Evolutionary conservation across 352 stramenopile genomes (phyloP), one percentile per base, ranked within the genome.

Genomic region (Phytophthora citricola): DNA sequence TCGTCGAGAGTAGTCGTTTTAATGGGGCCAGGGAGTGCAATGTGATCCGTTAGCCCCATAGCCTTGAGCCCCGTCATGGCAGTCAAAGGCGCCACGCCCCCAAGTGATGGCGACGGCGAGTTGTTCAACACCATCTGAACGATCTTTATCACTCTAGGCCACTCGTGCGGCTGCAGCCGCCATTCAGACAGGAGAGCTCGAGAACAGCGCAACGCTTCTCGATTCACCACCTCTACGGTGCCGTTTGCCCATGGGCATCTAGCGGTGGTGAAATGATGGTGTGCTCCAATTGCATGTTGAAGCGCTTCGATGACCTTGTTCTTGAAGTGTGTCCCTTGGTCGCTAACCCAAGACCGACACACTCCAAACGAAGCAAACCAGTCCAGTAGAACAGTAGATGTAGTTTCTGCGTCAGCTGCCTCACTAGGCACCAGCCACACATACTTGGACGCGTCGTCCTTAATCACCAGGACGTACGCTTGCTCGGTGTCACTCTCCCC

Each of bases 301-400:
- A 75, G 15, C 1, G 64, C 36, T 15, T 72, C 38, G 3, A 78
- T 73, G 1, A 60, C 34, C 31, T 48, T 40, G 44, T 79, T 79
- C 31, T 79, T 80, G 36, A 82, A 82, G 36, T 82, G 70, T 0
- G 36, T 64, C 0, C 74, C 70, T 10, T 58, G 40, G 17, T 82
- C 76, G 1, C 57, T 71, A 0, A 78, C 61, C 73, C 76, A 76
- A 7, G 53, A 27, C 3, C 29, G 44, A 17, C 64, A 63, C 0
- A 58, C 58, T 0, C 57, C 64, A 26, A 62, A 63, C 0, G 15
- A 15, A 5, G 49, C 22, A 5, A 67, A 59, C 46, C 64, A 68
- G 0, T 62, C 52, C 9, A 63, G 5, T 0, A 59, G 14, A 15
- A 7, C n/a, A n/a, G 17, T 9, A 34, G 51, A 38, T 1, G 5